Percentiles rank a stretch among this genome's conserved stretches.
phyloP scores from a whole-genome alignment of 140 eudicot genomes.

The Oenanthe javanica region DNA sequence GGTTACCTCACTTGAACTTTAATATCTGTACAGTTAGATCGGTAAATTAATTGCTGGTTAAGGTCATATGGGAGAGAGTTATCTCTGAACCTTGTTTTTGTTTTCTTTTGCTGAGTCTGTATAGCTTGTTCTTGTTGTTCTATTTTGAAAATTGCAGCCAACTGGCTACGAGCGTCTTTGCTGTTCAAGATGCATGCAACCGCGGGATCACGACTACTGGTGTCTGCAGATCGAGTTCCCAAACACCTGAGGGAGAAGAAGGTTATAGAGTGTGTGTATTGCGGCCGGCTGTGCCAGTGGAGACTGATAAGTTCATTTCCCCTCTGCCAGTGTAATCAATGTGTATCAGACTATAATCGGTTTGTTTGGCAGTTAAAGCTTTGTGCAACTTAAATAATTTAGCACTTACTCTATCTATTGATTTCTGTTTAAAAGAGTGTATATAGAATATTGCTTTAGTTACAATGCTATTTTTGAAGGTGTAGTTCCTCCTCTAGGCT shows the following conservation, averaged over 20 bases:
- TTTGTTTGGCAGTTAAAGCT: too few relatives aligned
- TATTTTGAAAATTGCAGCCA: slow-evolving; percentile 40
- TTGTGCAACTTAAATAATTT: too few relatives aligned
- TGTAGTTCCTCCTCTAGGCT: not conserved
- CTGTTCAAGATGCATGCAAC: slow-evolving; percentile 89
- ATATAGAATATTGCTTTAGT: too few relatives aligned
- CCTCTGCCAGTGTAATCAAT: not conserved
- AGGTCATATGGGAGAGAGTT: not conserved
- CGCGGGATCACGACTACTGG: slow-evolving; percentile 88
- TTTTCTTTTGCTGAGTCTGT: too few relatives aligned
- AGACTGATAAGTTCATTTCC: slow-evolving; percentile 8
- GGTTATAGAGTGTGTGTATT: slow-evolving; percentile 84
- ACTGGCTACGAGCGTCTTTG: slow-evolving; percentile 82
- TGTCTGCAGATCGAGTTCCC: slow-evolving; percentile 70
- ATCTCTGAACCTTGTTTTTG: not conserved
- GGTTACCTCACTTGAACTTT: not conserved
- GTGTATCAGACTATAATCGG: too few relatives aligned
- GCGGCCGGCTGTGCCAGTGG: slow-evolving; percentile 53
- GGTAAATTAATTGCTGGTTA: not conserved
- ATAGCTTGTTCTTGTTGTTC: not conserved
- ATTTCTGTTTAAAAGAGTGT: too few relatives aligned
- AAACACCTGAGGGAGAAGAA: slow-evolving; percentile 79
- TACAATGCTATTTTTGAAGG: not conserved
- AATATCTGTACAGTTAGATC: not conserved
- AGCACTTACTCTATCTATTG: too few relatives aligned